Conservation (phyloP, 306 rosid species). For the Abrus precatorius region DNA sequence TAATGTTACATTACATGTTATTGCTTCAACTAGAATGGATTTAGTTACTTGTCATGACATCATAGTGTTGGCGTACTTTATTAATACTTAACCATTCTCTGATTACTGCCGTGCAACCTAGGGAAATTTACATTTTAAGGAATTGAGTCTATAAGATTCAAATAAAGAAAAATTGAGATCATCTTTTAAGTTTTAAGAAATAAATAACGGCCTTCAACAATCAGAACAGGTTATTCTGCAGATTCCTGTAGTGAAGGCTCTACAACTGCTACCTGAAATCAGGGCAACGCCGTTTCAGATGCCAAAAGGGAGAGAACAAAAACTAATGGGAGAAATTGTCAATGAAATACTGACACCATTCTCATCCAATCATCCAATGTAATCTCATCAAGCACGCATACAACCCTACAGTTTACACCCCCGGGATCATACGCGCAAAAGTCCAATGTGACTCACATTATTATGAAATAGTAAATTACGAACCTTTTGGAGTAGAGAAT, state of each 20-base stretch:
- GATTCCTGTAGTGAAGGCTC: background rate
- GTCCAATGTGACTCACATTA: background rate
- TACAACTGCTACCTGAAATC: background rate
- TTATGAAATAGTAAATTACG: background rate
- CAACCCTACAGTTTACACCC: background rate
- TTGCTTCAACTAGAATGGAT: background rate
- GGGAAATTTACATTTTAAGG: background rate
- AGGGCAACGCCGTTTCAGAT: background rate
- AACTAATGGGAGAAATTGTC: too few relatives aligned
- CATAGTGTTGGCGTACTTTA: too few relatives aligned
- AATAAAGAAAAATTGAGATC: too few relatives aligned
- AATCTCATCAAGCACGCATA: background rate
- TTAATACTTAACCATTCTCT: too few relatives aligned
- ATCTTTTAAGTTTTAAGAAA: too few relatives aligned
- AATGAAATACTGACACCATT: background rate
- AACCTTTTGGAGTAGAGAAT: background rate
- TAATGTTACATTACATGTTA: background rate
- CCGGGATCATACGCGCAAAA: background rate
- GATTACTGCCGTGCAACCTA: background rate
- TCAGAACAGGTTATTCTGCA: background rate
- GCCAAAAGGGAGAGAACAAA: too few relatives aligned
- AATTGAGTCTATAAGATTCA: too few relatives aligned
- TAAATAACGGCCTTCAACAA: background rate
- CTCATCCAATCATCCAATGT: background rate
- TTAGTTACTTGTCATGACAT: background rate